Percentiles rank a stretch among this genome's conserved stretches.
phyloP scores from a whole-genome alignment of 495 filamentous ascomycete species.

The Daldinia caldariorum region DNA sequence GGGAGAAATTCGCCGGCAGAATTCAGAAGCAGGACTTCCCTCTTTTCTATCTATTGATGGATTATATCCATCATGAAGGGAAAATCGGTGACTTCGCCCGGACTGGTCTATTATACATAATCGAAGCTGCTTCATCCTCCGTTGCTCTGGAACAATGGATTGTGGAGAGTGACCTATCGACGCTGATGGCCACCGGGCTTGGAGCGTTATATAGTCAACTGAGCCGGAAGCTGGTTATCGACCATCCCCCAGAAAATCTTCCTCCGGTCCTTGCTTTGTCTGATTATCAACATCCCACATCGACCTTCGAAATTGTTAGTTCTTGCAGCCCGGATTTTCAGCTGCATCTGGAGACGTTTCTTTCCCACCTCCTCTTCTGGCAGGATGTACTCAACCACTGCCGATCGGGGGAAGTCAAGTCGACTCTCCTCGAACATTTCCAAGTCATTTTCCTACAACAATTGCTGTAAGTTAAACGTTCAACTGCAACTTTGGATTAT shows the following conservation, averaged over 20 bases:
- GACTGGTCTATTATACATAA: slow-evolving; percentile 93
- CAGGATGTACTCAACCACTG: slow-evolving; percentile 98
- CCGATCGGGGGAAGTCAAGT: slow-evolving; percentile 87
- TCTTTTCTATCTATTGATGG: slow-evolving; percentile 91
- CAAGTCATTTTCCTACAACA: slow-evolving; percentile 96
- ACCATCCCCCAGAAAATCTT: slow-evolving; percentile 69
- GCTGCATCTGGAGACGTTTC: slow-evolving; percentile 86
- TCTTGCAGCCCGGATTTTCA: slow-evolving; percentile 76
- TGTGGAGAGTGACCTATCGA: slow-evolving; percentile 94
- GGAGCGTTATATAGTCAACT: slow-evolving; percentile 97
- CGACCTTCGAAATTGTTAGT: slow-evolving; percentile 72
- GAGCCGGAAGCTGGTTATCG: slow-evolving; percentile 75
- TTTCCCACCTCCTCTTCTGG: slow-evolving; percentile 96
- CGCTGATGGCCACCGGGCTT: slow-evolving; percentile 94
- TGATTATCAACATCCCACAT: slow-evolving; percentile 73
- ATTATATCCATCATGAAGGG: slow-evolving; percentile 95
- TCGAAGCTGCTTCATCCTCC: slow-evolving; percentile 88
- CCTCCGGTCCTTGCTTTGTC: slow-evolving; percentile 87
- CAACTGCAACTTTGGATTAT: too few species aligned
- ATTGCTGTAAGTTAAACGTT: slow-evolving; percentile 72
- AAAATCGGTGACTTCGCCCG: slow-evolving; percentile 96
- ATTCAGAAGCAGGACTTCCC: slow-evolving; percentile 95
- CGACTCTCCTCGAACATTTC: slow-evolving; percentile 94
- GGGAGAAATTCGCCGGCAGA: slow-evolving; percentile 80
- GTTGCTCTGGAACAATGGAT: slow-evolving; percentile 90